Percentiles rank a stretch among this genome's conserved stretches.
These are phyloP conservation scores for Myriosclerotinia curreyana DNA, from an alignment of 2,329 filamentous ascomycete species.

Conservation along the genomic window DNA sequence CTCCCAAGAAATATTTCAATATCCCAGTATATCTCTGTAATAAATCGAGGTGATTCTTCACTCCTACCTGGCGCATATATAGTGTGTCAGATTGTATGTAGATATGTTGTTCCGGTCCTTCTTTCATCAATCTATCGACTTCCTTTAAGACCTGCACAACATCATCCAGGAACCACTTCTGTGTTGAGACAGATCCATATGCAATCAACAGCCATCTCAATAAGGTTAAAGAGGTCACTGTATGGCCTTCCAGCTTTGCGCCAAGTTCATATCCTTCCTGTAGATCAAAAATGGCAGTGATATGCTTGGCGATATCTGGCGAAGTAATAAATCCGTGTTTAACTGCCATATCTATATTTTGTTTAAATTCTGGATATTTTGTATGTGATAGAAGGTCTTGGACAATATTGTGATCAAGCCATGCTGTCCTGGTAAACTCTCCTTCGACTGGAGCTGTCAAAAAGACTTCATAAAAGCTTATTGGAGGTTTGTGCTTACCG, in stretches of 20 bases:
- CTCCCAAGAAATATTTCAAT: not conserved
- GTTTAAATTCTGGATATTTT: not conserved
- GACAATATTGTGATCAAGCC: not conserved
- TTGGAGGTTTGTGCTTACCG: not conserved
- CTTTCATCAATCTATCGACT: not conserved
- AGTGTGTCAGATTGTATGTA: not conserved
- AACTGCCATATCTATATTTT: not conserved
- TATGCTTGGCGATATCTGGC: not conserved
- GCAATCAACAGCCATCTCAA: not conserved
- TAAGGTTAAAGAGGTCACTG: not conserved
- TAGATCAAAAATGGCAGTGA: not conserved
- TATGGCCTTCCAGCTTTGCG: not conserved
- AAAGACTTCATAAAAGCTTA: not conserved
- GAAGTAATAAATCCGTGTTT: not conserved
- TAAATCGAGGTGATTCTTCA: not conserved
- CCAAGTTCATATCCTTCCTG: constrained; percentile 5
- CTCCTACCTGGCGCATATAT: no score
- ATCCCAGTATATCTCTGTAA: not conserved
- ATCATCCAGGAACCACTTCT: not conserved
- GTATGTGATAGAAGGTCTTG: not conserved
- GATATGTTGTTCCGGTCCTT: not conserved
- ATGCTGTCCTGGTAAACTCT: not conserved
- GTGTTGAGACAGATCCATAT: not conserved
- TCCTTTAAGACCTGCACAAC: not conserved
- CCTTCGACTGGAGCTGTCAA: not conserved